Evolutionary conservation across 2,329 filamentous ascomycete genomes (phyloP), one percentile per base, ranked within the genome.

Genomic region (Beauveria bassiana): DNA sequence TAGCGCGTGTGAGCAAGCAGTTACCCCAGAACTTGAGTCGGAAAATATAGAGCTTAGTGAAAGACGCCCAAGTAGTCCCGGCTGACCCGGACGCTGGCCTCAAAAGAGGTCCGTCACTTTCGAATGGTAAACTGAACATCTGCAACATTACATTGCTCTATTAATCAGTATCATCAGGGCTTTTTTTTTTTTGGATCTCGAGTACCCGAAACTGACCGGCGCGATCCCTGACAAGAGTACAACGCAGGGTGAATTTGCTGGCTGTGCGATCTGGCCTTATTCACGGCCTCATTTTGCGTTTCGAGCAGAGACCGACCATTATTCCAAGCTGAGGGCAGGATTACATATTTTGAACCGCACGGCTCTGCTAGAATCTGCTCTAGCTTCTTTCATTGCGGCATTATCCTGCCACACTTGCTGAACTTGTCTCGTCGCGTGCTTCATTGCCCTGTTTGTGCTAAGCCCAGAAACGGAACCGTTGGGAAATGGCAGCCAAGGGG

Each of bases 381-480:
- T 9, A 55, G 20, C 6, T 12, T n/a, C 28, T 54, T 38, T 18
- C 7, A 20, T n/a, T 12, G 5, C 12, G 5, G 3, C 20, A 26
- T 16, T 42, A 5, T 7, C 3, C 6, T 16, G 40, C 24, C 14
- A 49, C 20, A 14, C 5, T 8, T 31, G 34, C 3, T 9, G 4
- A 10, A 8, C 12, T 42, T 14, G 16, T 1, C 34, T 43, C 31
- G 49, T 60, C 58, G 58, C 58, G 58, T 60, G 58, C 58, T 46
- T 60, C 10, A 53, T 60, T 60, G 58, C 58, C 49, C 40, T 28
- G 49, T 60, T 60, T 26, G 58, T 60, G 49, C 38, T 40, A 60
- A 46, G 47, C 40, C 18, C 18, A 47, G 8, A 43, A 46, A 45
- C 26, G n/a, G 38, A 45, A 46, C n/a, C 40, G 12, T 38, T 46